Base-by-base conservation (phyloP, 2,329 filamentous ascomycete genomes). In the Lojkania enalia region DNA sequence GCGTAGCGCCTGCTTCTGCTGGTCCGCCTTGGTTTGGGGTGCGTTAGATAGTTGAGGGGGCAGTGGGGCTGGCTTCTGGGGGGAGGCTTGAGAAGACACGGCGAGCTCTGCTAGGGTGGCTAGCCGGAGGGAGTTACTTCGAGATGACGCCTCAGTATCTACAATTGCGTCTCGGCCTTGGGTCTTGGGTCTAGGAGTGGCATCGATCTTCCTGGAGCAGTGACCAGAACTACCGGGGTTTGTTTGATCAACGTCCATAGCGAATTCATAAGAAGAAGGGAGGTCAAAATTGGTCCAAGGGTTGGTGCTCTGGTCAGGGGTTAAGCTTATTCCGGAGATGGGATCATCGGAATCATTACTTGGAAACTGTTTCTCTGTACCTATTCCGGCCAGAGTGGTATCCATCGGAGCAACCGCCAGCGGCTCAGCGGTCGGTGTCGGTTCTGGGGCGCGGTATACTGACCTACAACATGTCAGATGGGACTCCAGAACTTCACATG, bases 361-460 rank as follows among this genome's bases (percentile, higher is more conserved):
- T 31, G 51, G 39, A 37, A 51, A 46, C 33, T 55, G 46, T 33
- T 44, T 54, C 27, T 52, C 48, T 20, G 42, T 50, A 42, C 57
- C 65, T 49, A 70, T 66, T 3, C 64, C 67, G 40, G 60, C 55
- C 25, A 65, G 47, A 14, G 54, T 58, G 14, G 59, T 63, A 15
- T 69, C 66, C 42, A 64, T 55, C 38, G 62, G 57, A 35, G 56
- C 51, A 15, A 59, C 52, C 2, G 48, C 53, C 12, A 52, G 2
- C 13, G 9, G 9, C 30, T 54, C 49, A 18, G 42, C 25, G 19
- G 33, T 23, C 12, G 49, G 39, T 6, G 38, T 12, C 5, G 39
- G 29, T 14, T 50, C 44, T 31, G 41, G 49, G 2, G 40, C 42
- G 3, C 35, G 20, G 15, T 52, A 57, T 32, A 39, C 45, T 15